These are phyloP conservation scores for Panicum virgatum DNA, from an alignment of 202 grass and related monocot species.

Conservation along the genomic window DNA sequence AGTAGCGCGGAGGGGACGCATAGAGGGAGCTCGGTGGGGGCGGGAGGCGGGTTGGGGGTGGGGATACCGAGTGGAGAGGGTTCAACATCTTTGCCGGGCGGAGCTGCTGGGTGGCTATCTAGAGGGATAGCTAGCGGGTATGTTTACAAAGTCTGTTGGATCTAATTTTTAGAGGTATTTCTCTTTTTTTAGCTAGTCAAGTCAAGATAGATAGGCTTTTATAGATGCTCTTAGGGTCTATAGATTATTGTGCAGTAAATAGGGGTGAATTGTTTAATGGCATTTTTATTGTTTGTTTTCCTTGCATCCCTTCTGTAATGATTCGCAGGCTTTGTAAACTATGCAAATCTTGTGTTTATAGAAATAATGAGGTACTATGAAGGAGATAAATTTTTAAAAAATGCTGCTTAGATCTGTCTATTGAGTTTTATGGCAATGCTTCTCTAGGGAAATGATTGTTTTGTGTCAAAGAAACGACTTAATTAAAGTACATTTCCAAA, in stretches of 20 bases:
- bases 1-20: too few relatives aligned
- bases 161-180: too few relatives aligned
- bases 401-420: neutral
- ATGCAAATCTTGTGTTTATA: neutral
- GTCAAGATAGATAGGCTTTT: too few relatives aligned
- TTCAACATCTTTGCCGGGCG: too few relatives aligned
- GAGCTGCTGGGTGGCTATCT: too few relatives aligned
- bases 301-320: neutral
- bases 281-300: neutral
- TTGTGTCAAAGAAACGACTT: neutral
- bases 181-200: too few relatives aligned
- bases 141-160: too few relatives aligned
- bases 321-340: neutral
- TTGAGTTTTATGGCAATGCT: neutral
- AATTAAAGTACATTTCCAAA: neutral
- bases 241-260: neutral
- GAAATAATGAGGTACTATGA: neutral
- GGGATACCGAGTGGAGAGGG: too few relatives aligned
- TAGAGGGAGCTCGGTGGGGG: too few relatives aligned
- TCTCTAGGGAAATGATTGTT: neutral
- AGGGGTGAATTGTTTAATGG: neutral
- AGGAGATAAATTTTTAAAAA: neutral
- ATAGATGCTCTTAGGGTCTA: neutral
- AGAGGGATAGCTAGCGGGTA: too few relatives aligned
- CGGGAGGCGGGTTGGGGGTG: too few relatives aligned